Evolutionary conservation across 768 basidiomycete species (phyloP), one percentile per base, ranked within the genome.

Genomic region (Infundibulicybe gibba): DNA sequence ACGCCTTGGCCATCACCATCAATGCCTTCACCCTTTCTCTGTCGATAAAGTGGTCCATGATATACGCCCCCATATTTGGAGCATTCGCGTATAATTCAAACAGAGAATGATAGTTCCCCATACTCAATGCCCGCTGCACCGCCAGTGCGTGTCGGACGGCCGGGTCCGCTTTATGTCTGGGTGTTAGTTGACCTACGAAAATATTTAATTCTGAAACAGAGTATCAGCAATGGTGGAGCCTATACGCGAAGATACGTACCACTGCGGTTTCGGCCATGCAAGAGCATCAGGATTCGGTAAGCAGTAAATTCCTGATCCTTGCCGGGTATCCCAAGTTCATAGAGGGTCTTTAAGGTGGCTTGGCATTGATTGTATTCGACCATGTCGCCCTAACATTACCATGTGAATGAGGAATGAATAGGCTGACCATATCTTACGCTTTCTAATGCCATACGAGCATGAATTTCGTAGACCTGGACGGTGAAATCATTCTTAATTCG

Each of bases 301-400:
- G 94, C 95, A 12, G 94, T 83, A 60, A 98, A 99, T 68, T 99
- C 97, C 61, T 95, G 90, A 9, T 87, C 87, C 62, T 90, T 89
- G 44, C 94, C 97, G 40, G 85, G 82, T 43, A 99, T 84, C 35
- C 94, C 94, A 47, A 94, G 81, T 54, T 95, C 94, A 66, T 99
- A 98, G 19, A 99, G 80, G 43, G 80, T 79, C 59, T 87, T 87
- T 38, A 98, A 71, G 54, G 90, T 87, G 25, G 88, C 87, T 65
- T 97, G 94, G 68, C 97, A 99, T 66, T 94, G 90, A 65, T 97
- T 98, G 63, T 95, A 98, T 79, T 99, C 97, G 54, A 97, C 94
- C 77, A 99, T 89, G 65, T 99, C 97, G 60, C 77, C 81, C 95
- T 99, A 66, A 12, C 34, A 38, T 5, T 13, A 43, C 32, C 47